Conservation (phyloP, 495 filamentous ascomycete species). For the Penicillium paxilli region DNA sequence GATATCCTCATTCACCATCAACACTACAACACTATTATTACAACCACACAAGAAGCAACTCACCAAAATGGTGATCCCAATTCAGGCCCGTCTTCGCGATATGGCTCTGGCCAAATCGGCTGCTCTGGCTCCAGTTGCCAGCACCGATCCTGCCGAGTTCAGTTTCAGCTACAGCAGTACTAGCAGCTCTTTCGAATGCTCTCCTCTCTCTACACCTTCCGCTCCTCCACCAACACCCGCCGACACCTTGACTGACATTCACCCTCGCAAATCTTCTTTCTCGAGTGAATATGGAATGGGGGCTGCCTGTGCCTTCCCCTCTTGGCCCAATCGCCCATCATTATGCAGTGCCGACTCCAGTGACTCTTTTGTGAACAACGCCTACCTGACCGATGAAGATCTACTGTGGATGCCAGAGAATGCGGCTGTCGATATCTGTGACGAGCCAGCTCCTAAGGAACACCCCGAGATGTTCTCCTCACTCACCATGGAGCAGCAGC, state of each 20-base stretch:
- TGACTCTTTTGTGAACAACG: slow-evolving; percentile 35
- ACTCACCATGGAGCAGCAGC: slow-evolving; percentile 44
- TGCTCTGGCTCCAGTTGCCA: slow-evolving; percentile 24
- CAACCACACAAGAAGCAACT: too few relatives aligned
- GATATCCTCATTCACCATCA: not conserved
- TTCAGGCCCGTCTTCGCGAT: slow-evolving; percentile 26
- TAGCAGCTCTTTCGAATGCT: slow-evolving; percentile 37
- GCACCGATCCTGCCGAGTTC: slow-evolving; percentile 29
- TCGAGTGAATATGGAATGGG: slow-evolving; percentile 41
- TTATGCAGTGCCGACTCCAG: slow-evolving; percentile 38
- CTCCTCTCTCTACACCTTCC: slow-evolving; percentile 35
- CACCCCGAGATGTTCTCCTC: slow-evolving; percentile 20
- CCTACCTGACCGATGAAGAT: slow-evolving; percentile 54
- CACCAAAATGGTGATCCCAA: slow-evolving; percentile 26
- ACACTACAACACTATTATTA: not conserved
- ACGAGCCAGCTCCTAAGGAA: slow-evolving; percentile 28
- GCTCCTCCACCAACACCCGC: slow-evolving; percentile 41
- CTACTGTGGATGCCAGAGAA: slow-evolving; percentile 44
- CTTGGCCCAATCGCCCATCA: slow-evolving; percentile 52
- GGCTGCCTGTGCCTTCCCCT: slow-evolving; percentile 53
- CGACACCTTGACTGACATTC: slow-evolving; percentile 44
- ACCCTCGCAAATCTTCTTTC: slow-evolving; percentile 49
- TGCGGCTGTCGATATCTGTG: slow-evolving; percentile 26
- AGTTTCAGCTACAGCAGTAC: slow-evolving; percentile 44
- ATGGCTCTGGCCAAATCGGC: slow-evolving; percentile 26